phyloP scores from a whole-genome alignment of 371 early-diverging fungal genomes.

The Quaeritorhiza haematococci region DNA sequence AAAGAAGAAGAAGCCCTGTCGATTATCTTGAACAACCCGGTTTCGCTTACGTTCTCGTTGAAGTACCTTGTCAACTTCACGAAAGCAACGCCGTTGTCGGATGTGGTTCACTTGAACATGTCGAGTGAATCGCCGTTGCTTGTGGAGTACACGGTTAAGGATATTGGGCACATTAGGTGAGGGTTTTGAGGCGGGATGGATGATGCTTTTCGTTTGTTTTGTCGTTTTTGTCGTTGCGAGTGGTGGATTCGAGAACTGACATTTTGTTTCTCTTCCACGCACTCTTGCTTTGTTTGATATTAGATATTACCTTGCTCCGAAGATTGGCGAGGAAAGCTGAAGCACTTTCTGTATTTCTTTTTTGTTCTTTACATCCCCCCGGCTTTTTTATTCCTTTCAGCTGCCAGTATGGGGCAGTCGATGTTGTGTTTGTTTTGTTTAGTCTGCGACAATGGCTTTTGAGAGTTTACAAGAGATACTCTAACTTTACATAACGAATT shows the following conservation, averaged over 20 bases:
- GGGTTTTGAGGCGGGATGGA: constrained; percentile 7
- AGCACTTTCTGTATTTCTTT: no score
- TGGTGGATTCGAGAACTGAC: neutral
- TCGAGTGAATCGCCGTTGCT: constrained; percentile 85
- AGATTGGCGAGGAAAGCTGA: constrained; percentile 52
- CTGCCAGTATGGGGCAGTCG: no score
- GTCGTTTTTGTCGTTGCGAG: neutral
- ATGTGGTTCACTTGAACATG: constrained; percentile 72
- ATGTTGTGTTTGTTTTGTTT: no score
- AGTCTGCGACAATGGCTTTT: no score
- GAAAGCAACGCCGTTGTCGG: constrained; percentile 87
- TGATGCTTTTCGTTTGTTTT: neutral
- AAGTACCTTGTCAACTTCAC: constrained; percentile 93
- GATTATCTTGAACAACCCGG: constrained; percentile 70
- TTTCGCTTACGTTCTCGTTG: constrained; percentile 80
- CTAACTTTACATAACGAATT: no score
- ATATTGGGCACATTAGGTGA: constrained; percentile 86
- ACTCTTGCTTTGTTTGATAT: neutral
- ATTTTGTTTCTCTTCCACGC: neutral
- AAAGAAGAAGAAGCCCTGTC: constrained; percentile 61
- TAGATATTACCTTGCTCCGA: constrained; percentile 71
- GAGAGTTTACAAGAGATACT: no score
- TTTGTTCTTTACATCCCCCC: no score
- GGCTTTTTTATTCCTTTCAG: no score
- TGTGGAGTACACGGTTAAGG: constrained; percentile 89